Conservation (phyloP, 192 early-diverging fungal genomes). For the Spinellus fusiger region DNA sequence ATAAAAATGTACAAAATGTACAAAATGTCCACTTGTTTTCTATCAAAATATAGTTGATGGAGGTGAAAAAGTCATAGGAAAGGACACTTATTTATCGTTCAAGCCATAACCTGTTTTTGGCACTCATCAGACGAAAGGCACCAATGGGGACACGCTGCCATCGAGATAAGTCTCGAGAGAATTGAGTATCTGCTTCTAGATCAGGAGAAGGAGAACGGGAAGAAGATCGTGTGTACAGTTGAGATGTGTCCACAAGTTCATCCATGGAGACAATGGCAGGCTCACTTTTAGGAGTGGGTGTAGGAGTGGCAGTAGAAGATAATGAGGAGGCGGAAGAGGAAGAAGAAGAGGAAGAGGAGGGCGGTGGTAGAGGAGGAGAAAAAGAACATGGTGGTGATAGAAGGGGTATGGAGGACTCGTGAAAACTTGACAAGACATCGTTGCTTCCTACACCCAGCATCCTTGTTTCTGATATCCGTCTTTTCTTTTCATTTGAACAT, state of each 20-base stretch:
- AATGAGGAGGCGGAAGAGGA: no score
- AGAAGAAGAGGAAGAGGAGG: no score
- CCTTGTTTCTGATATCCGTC: slow-evolving; percentile 4
- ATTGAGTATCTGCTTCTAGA: slow-evolving; percentile 13
- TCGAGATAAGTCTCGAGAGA: slow-evolving; percentile 36
- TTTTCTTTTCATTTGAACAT: slow-evolving; percentile 6
- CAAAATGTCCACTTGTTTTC: background rate
- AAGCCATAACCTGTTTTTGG: slow-evolving; percentile 25
- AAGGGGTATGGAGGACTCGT: no score
- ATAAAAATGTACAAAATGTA: background rate
- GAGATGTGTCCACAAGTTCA: slow-evolving; percentile 45
- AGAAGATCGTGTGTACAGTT: slow-evolving; percentile 35
- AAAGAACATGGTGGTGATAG: no score
- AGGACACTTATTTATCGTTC: slow-evolving; percentile 8
- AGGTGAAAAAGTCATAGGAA: background rate
- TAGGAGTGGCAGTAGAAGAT: background rate
- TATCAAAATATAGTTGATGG: background rate
- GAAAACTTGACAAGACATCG: no score
- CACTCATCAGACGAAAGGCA: slow-evolving; percentile 35
- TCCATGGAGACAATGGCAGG: slow-evolving; percentile 34
- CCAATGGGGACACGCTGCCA: slow-evolving; percentile 51
- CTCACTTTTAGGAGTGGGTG: background rate
- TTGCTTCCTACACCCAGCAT: background rate
- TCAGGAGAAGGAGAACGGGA: slow-evolving; percentile 42
- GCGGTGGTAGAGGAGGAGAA: no score